Evolutionary conservation across 805 yeast species (phyloP).

Genomic region (Maudiozyma serrabonitensis): DNA sequence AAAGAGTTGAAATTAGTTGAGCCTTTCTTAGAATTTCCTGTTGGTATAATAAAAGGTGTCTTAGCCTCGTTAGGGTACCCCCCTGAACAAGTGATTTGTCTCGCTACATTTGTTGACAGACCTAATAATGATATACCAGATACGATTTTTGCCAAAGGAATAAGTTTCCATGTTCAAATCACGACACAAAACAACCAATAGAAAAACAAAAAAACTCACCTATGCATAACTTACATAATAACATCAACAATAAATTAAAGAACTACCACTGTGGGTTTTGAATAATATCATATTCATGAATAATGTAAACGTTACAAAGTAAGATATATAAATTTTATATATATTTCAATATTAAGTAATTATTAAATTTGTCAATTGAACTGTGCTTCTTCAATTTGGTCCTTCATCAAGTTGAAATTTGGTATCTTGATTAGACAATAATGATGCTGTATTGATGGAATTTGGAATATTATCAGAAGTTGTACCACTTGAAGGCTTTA

Average conservation of each 20-base stretch:
- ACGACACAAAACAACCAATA: constrained; percentile 1
- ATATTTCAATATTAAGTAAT: constrained; percentile 3
- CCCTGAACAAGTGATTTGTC: constrained; percentile 18
- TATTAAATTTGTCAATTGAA: background rate
- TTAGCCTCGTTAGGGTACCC: constrained; percentile 23
- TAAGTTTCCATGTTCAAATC: constrained; percentile 28
- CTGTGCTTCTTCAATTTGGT: background rate
- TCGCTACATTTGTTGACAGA: constrained; percentile 22
- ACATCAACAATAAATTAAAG: no score
- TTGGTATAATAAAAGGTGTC: constrained; percentile 28
- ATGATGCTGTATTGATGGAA: background rate
- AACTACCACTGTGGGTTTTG: background rate
- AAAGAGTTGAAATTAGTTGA: constrained; percentile 20
- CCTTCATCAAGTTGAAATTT: background rate
- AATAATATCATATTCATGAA: background rate
- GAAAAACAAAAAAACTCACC: background rate
- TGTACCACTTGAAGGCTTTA: background rate
- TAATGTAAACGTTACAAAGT: background rate
- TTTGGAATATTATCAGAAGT: background rate
- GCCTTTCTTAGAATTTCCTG: constrained; percentile 27
- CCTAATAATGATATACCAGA: constrained; percentile 13
- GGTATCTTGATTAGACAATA: background rate
- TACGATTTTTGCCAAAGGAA: constrained; percentile 18
- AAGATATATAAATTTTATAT: background rate
- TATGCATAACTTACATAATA: background rate